Base-by-base conservation (phyloP, 768 basidiomycete genomes). In the Pholiota molesta region DNA sequence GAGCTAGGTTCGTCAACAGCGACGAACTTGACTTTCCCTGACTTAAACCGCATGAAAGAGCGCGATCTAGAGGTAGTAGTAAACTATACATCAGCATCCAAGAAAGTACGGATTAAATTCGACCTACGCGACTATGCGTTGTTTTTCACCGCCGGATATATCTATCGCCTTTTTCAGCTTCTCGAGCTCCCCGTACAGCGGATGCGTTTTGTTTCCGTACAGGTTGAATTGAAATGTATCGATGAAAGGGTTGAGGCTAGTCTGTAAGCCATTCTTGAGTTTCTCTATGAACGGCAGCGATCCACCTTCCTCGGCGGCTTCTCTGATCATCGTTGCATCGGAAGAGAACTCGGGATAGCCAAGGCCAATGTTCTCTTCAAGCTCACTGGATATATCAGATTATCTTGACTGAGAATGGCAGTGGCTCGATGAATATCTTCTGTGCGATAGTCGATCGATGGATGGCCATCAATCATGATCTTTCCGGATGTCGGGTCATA, bases 1-100 rank as follows among this genome's bases (percentile, higher is more conserved):
- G 85, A 84, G 40, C 79, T 86, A 0, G 86, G 85, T 67, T 88
- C 86, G 62, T 89, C 87, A 2, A 83, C 78, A 3, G 83, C 77
- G 17, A 87, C 72, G 11, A 87, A 79, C 29, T 76, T 78, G 23
- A 81, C 75, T 3, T 78, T 70, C 7, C 71, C 72, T n/a, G 74
- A 77, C 33, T 71, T 73, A 55, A 76, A 72, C 31, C 79, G 71
- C 77, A 81, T 80, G 60, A 82, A 83, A 8, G 75, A 75, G 8
- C 82, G 81, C 14, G 82, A 79, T 28, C 83, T 77, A 42, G 1
- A 37, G 14, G 35, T 13, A 1, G 23, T n/a, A 11, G 26, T 28
- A 65, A 33, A 14, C 13, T 52, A 53, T 31, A 62, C 57, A 40
- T 57, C 45, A 56, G n/a, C 8, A 52, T 29, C 4, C 9, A 28